phyloP scores from a whole-genome alignment of 169 alveolate genomes.

The Theileria parva region DNA sequence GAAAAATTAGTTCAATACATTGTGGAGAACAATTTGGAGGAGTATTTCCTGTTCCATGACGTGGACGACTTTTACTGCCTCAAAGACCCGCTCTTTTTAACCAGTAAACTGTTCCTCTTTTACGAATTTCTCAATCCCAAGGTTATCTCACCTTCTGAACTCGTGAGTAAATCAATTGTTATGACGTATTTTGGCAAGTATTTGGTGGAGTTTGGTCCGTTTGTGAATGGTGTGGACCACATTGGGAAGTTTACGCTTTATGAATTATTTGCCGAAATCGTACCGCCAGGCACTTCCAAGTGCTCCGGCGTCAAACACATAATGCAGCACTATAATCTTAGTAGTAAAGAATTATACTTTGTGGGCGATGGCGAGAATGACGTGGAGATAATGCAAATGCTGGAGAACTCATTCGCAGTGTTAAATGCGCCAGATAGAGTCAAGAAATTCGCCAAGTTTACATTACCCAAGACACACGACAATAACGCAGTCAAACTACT shows the following conservation, averaged over 20 bases:
- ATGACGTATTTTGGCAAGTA: neutral
- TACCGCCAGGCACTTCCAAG: conserved; percentile 29
- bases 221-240: neutral
- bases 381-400: conserved; percentile 40
- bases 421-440: conserved; percentile 47
- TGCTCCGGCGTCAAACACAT: conserved; percentile 36
- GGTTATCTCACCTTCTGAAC: neutral
- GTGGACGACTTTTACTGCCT: neutral
- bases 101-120: neutral
- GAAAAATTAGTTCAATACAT: neutral
- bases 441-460: conserved; percentile 37
- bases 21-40: neutral
- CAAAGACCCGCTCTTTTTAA: neutral
- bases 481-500: conserved; percentile 24
- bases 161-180: neutral
- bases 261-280: conserved; percentile 26
- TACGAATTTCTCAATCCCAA: neutral
- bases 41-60: conserved; percentile 3
- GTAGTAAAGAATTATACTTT: conserved; percentile 5
- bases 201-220: neutral
- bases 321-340: conserved; percentile 17
- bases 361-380: conserved; percentile 65
- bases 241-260: neutral
- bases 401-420: conserved; percentile 50
- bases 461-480: conserved; percentile 20